A percentile compares a stretch with the other conserved stretches of the same genome.
phyloP scores from a whole-genome alignment of 768 basidiomycete species.

The Podaxis sp. region DNA sequence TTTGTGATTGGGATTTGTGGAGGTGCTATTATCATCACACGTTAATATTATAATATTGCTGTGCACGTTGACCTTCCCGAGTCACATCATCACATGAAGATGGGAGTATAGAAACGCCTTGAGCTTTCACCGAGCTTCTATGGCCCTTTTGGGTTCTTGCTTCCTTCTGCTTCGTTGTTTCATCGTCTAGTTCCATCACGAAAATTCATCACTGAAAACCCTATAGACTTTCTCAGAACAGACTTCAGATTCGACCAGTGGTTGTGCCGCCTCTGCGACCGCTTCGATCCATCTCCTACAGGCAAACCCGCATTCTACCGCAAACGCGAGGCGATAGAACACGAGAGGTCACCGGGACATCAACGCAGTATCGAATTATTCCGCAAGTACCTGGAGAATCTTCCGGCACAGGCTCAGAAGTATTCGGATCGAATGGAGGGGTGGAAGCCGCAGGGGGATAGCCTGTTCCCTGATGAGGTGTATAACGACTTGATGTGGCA shows the following conservation, averaged over 20 bases:
- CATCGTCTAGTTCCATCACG: not conserved
- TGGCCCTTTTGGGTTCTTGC: not conserved
- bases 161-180: not conserved
- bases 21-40: not conserved
- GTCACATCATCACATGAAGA: slow-evolving; percentile 10
- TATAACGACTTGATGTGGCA: slow-evolving; percentile 2
- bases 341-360: slow-evolving; percentile 4
- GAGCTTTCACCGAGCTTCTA: not conserved
- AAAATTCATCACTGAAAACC: not conserved
- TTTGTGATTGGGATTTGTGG: not conserved
- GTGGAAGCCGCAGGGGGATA: not conserved
- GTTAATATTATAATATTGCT: not conserved
- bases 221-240: slow-evolving; percentile 3
- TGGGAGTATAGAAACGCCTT: not conserved
- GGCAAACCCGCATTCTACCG: slow-evolving; percentile 1
- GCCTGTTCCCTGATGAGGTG: slow-evolving; percentile 1
- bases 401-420: not conserved
- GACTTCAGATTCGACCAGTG: slow-evolving; percentile 11
- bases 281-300: not conserved
- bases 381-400: not conserved
- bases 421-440: not conserved
- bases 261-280: slow-evolving; percentile 10
- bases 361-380: not conserved
- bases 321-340: not conserved
- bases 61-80: not conserved